Evolutionary conservation across 495 filamentous ascomycete genomes (phyloP).

Genomic region (Amorphotheca resinae): DNA sequence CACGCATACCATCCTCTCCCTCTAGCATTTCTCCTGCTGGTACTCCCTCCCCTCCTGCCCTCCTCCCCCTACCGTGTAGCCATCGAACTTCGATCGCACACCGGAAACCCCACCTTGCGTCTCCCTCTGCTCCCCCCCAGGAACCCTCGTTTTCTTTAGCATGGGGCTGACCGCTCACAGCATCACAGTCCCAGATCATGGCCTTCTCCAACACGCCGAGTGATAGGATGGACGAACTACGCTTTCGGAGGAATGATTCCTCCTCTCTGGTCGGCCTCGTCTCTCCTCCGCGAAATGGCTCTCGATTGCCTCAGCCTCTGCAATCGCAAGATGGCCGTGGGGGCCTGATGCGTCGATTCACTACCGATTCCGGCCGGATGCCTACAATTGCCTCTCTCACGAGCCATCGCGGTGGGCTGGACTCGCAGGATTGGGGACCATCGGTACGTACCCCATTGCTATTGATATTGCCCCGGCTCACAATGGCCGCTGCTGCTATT

Average conservation of each 20-base stretch:
- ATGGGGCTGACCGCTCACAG: slow-evolving; percentile 9
- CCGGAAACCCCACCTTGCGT: slow-evolving; percentile 17
- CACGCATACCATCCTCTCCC: background rate
- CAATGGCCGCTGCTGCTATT: no score
- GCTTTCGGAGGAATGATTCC: slow-evolving; percentile 56
- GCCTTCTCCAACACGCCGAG: slow-evolving; percentile 52
- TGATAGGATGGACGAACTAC: slow-evolving; percentile 62
- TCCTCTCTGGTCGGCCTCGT: slow-evolving; percentile 53
- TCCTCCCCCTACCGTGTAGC: background rate
- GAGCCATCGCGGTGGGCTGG: slow-evolving; percentile 37
- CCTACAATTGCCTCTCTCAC: slow-evolving; percentile 67
- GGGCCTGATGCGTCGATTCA: slow-evolving; percentile 82
- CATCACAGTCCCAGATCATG: slow-evolving; percentile 31
- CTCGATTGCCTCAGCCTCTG: slow-evolving; percentile 40
- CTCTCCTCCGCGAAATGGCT: slow-evolving; percentile 53
- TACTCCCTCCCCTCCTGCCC: background rate
- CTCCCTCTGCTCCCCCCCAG: no score
- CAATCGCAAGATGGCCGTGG: slow-evolving; percentile 50
- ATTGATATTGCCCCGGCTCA: slow-evolving; percentile 3
- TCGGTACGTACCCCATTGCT: slow-evolving; percentile 25
- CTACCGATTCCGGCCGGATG: slow-evolving; percentile 77
- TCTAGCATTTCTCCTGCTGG: slow-evolving; percentile 4
- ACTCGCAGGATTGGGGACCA: slow-evolving; percentile 41
- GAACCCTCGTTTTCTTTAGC: background rate
- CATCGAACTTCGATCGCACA: background rate